phyloP scores from a whole-genome alignment of 805 yeast species.

The Candida taoyuanica region DNA sequence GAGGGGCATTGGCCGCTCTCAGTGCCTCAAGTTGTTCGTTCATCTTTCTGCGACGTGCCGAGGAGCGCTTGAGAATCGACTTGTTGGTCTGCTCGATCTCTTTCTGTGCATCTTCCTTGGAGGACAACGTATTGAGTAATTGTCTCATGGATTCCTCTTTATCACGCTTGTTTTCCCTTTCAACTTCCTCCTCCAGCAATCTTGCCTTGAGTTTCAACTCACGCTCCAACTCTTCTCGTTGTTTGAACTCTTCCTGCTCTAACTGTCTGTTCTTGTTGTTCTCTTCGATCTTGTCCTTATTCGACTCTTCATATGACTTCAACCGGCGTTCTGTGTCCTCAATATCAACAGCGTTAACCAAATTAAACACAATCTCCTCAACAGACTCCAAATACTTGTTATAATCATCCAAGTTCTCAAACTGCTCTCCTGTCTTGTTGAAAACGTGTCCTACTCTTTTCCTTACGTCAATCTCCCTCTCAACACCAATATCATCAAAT shows the following conservation, averaged over 20 bases:
- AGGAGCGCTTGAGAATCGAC: slow-evolving; percentile 55
- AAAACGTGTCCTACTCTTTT: slow-evolving; percentile 70
- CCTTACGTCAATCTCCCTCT: slow-evolving; percentile 88
- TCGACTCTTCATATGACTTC: slow-evolving; percentile 64
- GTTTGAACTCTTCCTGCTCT: slow-evolving; percentile 60
- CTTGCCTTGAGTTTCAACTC: slow-evolving; percentile 50
- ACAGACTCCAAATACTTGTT: slow-evolving; percentile 80
- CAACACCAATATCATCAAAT: slow-evolving; percentile 87
- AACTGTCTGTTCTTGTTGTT: slow-evolving; percentile 71
- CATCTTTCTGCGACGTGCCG: slow-evolving; percentile 53
- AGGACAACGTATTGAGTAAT: slow-evolving; percentile 47
- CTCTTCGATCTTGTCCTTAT: slow-evolving; percentile 69
- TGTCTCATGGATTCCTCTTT: slow-evolving; percentile 54
- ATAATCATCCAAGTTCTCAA: slow-evolving; percentile 50
- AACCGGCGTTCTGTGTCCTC: slow-evolving; percentile 65
- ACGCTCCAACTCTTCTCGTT: slow-evolving; percentile 63
- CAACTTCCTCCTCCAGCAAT: slow-evolving; percentile 57
- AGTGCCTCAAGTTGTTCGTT: slow-evolving; percentile 36
- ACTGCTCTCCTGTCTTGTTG: slow-evolving; percentile 77
- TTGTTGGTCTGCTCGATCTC: slow-evolving; percentile 49
- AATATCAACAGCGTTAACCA: slow-evolving; percentile 64
- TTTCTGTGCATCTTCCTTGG: slow-evolving; percentile 40
- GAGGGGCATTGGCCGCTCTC: slow-evolving; percentile 26
- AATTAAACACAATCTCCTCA: slow-evolving; percentile 74
- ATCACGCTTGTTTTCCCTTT: slow-evolving; percentile 52